A percentile compares a stretch with the other conserved stretches of the same genome.
Evolutionary conservation across 2,329 filamentous ascomycete genomes (phyloP).

Genomic region (Cordyceps pruinosa): DNA sequence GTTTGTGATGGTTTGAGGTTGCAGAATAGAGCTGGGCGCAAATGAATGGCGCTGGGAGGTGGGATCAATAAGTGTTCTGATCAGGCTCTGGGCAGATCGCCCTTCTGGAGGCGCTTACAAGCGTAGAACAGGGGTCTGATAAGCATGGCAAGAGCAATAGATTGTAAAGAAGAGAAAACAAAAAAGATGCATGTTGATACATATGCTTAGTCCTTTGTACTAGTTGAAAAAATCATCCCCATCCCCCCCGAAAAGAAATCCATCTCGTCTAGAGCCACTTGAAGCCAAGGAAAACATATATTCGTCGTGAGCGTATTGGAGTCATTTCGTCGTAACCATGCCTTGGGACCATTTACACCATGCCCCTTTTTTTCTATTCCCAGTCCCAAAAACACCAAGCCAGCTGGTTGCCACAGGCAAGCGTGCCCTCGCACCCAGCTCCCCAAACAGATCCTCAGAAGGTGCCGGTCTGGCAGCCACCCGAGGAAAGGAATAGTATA

Average conservation of each 20-base stretch:
- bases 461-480: background rate
- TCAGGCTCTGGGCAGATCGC: background rate
- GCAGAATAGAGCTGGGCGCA: background rate
- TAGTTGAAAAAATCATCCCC: conserved; percentile 7
- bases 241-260: background rate
- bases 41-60: background rate
- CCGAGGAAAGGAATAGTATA: background rate
- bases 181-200: conserved; percentile 12
- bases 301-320: conserved; percentile 21
- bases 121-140: background rate
- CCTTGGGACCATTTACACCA: conserved; percentile 14
- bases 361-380: conserved; percentile 21
- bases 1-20: background rate
- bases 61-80: background rate
- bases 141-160: background rate
- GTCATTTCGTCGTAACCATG: conserved; percentile 24
- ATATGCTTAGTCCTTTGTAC: conserved; percentile 9
- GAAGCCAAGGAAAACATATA: conserved; percentile 9
- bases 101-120: background rate
- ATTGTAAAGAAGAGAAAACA: background rate
- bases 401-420: conserved; percentile 12
- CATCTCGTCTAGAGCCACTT: conserved; percentile 8
- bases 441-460: conserved; percentile 4
- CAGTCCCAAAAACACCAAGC: conserved; percentile 14
- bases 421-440: conserved; percentile 7